phyloP scores from a whole-genome alignment of 1,284 basidiomycete species.

The Tranzscheliella williamsii region DNA sequence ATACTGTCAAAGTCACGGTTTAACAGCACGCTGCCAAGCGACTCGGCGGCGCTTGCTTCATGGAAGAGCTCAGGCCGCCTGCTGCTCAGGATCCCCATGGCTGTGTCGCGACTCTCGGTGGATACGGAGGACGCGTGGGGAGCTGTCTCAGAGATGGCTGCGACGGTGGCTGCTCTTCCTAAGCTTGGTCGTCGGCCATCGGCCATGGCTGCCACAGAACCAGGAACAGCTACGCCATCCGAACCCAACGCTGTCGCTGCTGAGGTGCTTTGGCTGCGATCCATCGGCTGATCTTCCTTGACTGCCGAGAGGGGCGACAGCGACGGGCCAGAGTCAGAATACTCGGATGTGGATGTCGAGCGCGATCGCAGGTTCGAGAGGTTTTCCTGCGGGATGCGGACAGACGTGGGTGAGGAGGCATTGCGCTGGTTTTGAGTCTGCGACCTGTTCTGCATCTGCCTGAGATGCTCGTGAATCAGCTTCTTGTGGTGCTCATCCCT shows the following conservation, averaged over 20 bases:
- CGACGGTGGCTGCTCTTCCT: slow-evolving; percentile 12
- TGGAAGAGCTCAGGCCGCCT: slow-evolving; percentile 17
- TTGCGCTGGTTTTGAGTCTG: slow-evolving; percentile 6
- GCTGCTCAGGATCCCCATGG: slow-evolving; percentile 24
- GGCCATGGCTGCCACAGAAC: neutral
- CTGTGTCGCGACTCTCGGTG: slow-evolving; percentile 25
- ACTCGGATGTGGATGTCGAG: neutral
- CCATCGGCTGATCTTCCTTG: slow-evolving; percentile 10
- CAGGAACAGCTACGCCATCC: no score
- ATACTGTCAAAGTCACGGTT: slow-evolving; percentile 18
- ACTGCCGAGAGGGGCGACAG: slow-evolving; percentile 1
- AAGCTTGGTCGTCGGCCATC: slow-evolving; percentile 15
- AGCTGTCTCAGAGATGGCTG: slow-evolving; percentile 10
- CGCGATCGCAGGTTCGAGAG: neutral
- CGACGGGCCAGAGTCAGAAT: neutral
- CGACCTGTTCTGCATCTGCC: no score
- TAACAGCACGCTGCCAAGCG: slow-evolving; percentile 20
- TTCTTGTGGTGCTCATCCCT: slow-evolving; percentile 27
- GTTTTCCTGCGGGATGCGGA: neutral
- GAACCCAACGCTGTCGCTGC: slow-evolving; percentile 9
- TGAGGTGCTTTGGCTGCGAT: slow-evolving; percentile 19
- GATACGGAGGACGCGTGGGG: slow-evolving; percentile 12
- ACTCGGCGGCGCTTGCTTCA: slow-evolving; percentile 28
- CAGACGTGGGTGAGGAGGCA: neutral
- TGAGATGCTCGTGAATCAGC: slow-evolving; percentile 28